A percentile compares a stretch with the other conserved stretches of the same genome.
Evolutionary conservation across 306 rosid species (phyloP).

Genomic region (Vigna trinervia): DNA sequence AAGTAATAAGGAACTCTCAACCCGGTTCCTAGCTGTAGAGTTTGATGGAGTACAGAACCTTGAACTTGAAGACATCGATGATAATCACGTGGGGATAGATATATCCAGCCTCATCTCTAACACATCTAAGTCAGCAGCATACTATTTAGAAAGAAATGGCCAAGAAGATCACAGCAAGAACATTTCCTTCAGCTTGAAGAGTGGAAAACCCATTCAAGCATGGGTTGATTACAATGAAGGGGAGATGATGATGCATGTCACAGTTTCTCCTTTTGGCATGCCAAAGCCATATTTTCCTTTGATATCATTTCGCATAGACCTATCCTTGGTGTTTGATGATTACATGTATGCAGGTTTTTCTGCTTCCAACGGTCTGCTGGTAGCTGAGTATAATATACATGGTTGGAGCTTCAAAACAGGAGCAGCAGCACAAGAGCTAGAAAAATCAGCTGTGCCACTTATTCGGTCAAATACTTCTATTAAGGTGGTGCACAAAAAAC

Average conservation of each 20-base stretch:
- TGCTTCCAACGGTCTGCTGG: conserved; percentile 45
- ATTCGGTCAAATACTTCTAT: conserved; percentile 7
- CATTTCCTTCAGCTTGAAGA: conserved; percentile 23
- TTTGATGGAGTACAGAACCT: conserved; percentile 43
- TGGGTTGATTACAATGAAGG: conserved; percentile 46
- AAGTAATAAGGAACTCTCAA: conserved; percentile 14
- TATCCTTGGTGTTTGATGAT: conserved; percentile 36
- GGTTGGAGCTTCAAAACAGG: conserved; percentile 50
- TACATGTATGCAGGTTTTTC: conserved; percentile 50
- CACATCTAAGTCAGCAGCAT: conserved; percentile 20
- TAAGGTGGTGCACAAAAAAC: background rate
- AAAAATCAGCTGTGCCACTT: conserved; percentile 39
- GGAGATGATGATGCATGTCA: conserved; percentile 32
- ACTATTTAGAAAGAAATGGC: conserved; percentile 27
- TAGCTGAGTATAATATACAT: conserved; percentile 40
- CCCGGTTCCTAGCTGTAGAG: conserved; percentile 36
- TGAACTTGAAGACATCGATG: conserved; percentile 44
- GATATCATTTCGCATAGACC: conserved; percentile 41
- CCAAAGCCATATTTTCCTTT: conserved; percentile 39
- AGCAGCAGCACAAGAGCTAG: conserved; percentile 46
- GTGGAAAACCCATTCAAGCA: conserved; percentile 44
- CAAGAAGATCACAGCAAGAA: background rate
- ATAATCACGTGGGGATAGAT: conserved; percentile 47
- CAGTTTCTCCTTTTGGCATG: conserved; percentile 44
- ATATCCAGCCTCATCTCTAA: conserved; percentile 43